Percentiles rank a stretch among this genome's conserved stretches.
Conservation (phyloP, 305 asterid genomes). For the Solanum aculeatissimum region DNA sequence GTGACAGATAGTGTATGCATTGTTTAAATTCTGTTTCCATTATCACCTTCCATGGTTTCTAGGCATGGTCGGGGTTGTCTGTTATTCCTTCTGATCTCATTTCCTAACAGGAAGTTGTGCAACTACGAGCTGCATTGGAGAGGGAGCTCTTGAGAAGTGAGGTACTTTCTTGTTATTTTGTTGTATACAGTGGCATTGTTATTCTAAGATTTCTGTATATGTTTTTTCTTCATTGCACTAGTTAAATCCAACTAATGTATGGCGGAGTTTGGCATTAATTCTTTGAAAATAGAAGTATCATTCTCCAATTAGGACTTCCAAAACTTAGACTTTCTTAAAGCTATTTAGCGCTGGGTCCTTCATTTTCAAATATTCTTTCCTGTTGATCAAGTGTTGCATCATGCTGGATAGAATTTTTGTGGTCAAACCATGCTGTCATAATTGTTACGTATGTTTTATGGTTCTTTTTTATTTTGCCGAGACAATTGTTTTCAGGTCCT, state of each 20-base stretch:
- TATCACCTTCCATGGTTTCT: background rate
- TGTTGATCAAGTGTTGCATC: background rate
- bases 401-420: background rate
- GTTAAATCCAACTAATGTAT: background rate
- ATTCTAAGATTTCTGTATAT: background rate
- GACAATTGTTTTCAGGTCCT: background rate
- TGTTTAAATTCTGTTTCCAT: background rate
- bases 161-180: constrained; percentile 9
- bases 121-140: constrained; percentile 22
- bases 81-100: background rate
- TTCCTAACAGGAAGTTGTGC: constrained; percentile 31
- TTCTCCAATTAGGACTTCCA: background rate
- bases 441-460: background rate
- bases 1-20: background rate
- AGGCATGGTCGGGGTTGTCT: background rate
- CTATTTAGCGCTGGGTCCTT: background rate
- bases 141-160: constrained; percentile 18
- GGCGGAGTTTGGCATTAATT: background rate
- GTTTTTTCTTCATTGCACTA: background rate
- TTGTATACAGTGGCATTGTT: background rate
- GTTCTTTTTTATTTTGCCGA: background rate
- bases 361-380: background rate
- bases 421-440: background rate
- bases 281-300: background rate
- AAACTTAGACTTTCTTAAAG: background rate